Base-by-base conservation (phyloP, 192 early-diverging fungal species). In the Coemansia sp. region DNA sequence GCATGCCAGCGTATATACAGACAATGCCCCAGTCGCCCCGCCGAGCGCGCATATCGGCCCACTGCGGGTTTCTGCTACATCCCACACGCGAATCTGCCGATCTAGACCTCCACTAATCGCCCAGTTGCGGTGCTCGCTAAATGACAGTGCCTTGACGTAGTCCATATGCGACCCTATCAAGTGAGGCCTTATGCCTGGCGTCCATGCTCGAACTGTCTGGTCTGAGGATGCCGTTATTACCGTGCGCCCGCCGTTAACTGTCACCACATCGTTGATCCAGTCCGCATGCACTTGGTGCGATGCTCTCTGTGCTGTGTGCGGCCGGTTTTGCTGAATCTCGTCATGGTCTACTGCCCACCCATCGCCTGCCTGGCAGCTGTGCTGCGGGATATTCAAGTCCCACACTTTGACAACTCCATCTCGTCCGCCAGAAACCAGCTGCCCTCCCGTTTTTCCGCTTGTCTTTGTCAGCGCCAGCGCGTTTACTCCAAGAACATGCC, bases 211-310 rank as follows among this genome's bases (percentile, higher is more conserved):
- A 79, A 99, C 81, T 15, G 93, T 91, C 55, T 92, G 83, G 63
- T 99, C 96, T 6, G 89, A 90, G 8, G 94, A 97, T n/a, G 89
- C 91, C 14, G 91, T 87, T 0, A 96, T 72, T 3, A 94, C 91
- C 80, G 69, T 61, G 19, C 46, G 42, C 14, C 57, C 52, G 19
- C 33, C 55, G 33, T 63, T 73, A 19, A 63, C 57, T 18, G 55
- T 66, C 8, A 63, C 84, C 42, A 99, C 82, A 53, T 96, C 96
- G 68, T 97, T 99, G 6, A 99, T 88, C 96, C 96, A 99, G 71
- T 97, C 94, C 6, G 85, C 88, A 59, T 99, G 96, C 47, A 89
- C 82, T 61, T 89, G 81, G 50, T 81, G 89, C 21, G 83, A 85
- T 14, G 79, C 81, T 11, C 84, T 70, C 58, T 85, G 84, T 2